phyloP scores from a whole-genome alignment of 768 basidiomycete genomes.

The Mycena pura region DNA sequence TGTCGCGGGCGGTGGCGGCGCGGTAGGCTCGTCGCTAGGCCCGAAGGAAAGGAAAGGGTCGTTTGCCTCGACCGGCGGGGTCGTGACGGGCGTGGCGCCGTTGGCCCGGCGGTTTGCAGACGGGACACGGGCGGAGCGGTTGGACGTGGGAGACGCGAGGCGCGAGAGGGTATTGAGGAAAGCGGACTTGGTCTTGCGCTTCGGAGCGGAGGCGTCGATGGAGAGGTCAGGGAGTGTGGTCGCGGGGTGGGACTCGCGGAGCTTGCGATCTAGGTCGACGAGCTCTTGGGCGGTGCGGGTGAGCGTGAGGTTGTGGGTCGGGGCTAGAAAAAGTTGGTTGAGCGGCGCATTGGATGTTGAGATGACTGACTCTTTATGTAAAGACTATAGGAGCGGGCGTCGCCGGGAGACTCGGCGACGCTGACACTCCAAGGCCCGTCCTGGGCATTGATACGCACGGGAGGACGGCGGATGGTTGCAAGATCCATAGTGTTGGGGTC shows the following conservation, averaged over 20 bases:
- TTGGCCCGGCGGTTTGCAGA: slow-evolving; percentile 43
- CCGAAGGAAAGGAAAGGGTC: slow-evolving; percentile 66
- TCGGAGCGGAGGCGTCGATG: slow-evolving; percentile 61
- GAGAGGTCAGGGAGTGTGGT: slow-evolving; percentile 67
- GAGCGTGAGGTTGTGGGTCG: slow-evolving; percentile 89
- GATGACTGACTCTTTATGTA: slow-evolving; percentile 87
- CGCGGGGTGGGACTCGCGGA: slow-evolving; percentile 67
- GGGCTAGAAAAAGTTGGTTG: slow-evolving; percentile 57
- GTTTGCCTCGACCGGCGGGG: slow-evolving; percentile 60
- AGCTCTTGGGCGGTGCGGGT: slow-evolving; percentile 80
- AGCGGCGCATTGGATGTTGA: slow-evolving; percentile 8
- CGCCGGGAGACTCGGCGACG: slow-evolving; percentile 85
- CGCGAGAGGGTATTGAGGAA: slow-evolving; percentile 89
- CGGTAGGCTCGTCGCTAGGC: slow-evolving; percentile 37
- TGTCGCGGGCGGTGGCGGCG: slow-evolving; percentile 37
- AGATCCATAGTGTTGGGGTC: slow-evolving; percentile 51
- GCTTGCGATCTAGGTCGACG: slow-evolving; percentile 81
- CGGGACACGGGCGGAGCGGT: slow-evolving; percentile 52
- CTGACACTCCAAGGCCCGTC: slow-evolving; percentile 89
- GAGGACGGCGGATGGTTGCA: slow-evolving; percentile 52
- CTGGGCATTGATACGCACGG: slow-evolving; percentile 71
- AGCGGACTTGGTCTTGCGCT: slow-evolving; percentile 71
- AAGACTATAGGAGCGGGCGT: slow-evolving; percentile 74
- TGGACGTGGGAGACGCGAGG: slow-evolving; percentile 73
- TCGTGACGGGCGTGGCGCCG: slow-evolving; percentile 50